These are phyloP conservation scores for Xylaria venustula DNA, from an alignment of 495 filamentous ascomycete species.

Conservation along the genomic window DNA sequence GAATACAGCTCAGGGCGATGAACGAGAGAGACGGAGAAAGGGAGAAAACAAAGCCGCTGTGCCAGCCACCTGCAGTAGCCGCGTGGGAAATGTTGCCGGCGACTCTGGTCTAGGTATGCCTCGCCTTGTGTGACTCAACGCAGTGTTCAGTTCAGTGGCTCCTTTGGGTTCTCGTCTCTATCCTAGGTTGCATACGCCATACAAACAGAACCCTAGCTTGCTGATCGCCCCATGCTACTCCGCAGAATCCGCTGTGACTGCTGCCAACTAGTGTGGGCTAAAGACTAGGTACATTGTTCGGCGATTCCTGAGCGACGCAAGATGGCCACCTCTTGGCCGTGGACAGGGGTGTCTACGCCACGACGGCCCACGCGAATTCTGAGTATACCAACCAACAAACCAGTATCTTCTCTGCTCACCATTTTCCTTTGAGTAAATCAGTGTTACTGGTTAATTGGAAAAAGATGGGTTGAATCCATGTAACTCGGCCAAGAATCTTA, in stretches of 20 bases:
- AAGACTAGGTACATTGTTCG: background rate
- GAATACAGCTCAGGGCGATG: too few relatives aligned
- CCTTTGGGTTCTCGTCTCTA: background rate
- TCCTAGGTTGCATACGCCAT: background rate
- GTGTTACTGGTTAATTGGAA: conserved; percentile 22
- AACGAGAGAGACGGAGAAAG: too few relatives aligned
- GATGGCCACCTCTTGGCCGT: conserved; percentile 12
- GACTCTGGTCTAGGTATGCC: background rate
- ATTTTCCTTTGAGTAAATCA: conserved; percentile 15
- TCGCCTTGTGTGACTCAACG: conserved; percentile 8
- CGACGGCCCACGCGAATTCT: conserved; percentile 26
- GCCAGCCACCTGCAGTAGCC: background rate
- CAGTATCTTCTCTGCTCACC: background rate
- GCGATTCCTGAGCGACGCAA: conserved; percentile 17
- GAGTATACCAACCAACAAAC: conserved; percentile 15
- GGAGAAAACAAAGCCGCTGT: too few relatives aligned
- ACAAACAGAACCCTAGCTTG: conserved; percentile 6
- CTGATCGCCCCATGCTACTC: conserved; percentile 13
- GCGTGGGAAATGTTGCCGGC: background rate
- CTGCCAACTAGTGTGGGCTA: conserved; percentile 1
- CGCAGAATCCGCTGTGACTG: conserved; percentile 13
- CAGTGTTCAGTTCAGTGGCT: background rate
- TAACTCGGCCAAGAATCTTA: conserved; percentile 29
- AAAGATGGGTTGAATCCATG: conserved; percentile 19
- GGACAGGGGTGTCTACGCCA: conserved; percentile 17